These are phyloP conservation scores for Vaccinium vitisidaea DNA, from an alignment of 148 eudicot species.

Conservation along the genomic window DNA sequence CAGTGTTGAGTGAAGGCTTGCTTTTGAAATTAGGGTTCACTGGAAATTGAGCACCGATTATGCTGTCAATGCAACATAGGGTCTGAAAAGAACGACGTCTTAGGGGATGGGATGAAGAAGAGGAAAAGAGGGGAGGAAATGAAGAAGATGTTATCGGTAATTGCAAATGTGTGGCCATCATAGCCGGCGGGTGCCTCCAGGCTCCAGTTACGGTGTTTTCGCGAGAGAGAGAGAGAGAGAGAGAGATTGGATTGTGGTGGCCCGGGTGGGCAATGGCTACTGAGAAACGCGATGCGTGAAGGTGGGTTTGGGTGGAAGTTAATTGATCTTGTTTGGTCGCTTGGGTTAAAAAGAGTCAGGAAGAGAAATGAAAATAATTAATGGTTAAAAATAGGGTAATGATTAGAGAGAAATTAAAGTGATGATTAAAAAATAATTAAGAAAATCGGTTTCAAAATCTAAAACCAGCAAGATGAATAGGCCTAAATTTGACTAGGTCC, in stretches of 20 bases:
- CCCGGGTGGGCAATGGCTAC: too few relatives aligned
- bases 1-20: not conserved
- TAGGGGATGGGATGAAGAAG: constrained; percentile 26
- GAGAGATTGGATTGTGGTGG: not conserved
- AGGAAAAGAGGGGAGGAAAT: constrained; percentile 30
- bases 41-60: constrained; percentile 45
- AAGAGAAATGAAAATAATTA: too few relatives aligned
- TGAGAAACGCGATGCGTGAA: too few relatives aligned
- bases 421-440: too few relatives aligned
- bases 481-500: too few relatives aligned
- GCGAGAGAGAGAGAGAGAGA: not conserved
- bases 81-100: constrained; percentile 23
- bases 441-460: too few relatives aligned
- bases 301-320: too few relatives aligned
- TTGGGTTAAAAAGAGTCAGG: too few relatives aligned
- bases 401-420: too few relatives aligned
- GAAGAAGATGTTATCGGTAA: constrained; percentile 50
- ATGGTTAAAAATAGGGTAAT: too few relatives aligned
- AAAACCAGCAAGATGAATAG: too few relatives aligned
- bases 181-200: not conserved
- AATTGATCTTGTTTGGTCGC: too few relatives aligned
- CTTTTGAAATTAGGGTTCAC: constrained; percentile 50
- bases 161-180: constrained; percentile 46
- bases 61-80: constrained; percentile 18
- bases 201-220: not conserved